Percentiles rank a stretch among this genome's conserved stretches.
Conservation (phyloP, 306 rosid species). For the Ceratonia siliqua region DNA sequence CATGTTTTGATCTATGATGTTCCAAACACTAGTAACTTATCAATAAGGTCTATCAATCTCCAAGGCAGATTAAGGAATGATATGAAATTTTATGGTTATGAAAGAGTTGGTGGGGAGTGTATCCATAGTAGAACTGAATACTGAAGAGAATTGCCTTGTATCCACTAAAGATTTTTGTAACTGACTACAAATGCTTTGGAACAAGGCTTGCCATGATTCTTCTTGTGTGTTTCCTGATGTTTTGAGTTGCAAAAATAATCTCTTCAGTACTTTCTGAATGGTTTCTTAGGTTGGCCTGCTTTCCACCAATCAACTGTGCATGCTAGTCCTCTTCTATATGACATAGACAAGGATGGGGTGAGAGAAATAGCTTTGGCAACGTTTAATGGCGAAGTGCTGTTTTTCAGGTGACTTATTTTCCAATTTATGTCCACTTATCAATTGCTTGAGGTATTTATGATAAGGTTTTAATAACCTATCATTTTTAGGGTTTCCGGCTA, state of each 20-base stretch:
- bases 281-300: slow-evolving; percentile 95
- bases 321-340: slow-evolving; percentile 89
- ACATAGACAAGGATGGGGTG: slow-evolving; percentile 97
- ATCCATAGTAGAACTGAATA: neutral
- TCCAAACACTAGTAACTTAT: neutral
- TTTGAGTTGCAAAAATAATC: slow-evolving; percentile 22
- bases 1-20: slow-evolving; percentile 2
- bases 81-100: slow-evolving; percentile 12
- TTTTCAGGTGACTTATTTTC: slow-evolving; percentile 74
- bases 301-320: slow-evolving; percentile 99
- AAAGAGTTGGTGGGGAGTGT: slow-evolving; percentile 23
- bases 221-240: slow-evolving; percentile 11
- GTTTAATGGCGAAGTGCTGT: slow-evolving; percentile 95
- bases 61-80: neutral
- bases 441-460: slow-evolving; percentile 10
- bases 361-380: slow-evolving; percentile 96
- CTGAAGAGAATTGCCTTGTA: slow-evolving; percentile 6
- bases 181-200: slow-evolving; percentile 18
- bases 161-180: neutral
- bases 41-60: slow-evolving; percentile 6
- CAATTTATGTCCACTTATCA: neutral
- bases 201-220: slow-evolving; percentile 3
- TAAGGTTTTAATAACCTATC: slow-evolving; percentile 23
- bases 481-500: slow-evolving; percentile 84
- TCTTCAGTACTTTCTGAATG: slow-evolving; percentile 33